Evolutionary conservation across 1,284 basidiomycete species (phyloP).

Genomic region (Mycosarcoma mackinlayi): DNA sequence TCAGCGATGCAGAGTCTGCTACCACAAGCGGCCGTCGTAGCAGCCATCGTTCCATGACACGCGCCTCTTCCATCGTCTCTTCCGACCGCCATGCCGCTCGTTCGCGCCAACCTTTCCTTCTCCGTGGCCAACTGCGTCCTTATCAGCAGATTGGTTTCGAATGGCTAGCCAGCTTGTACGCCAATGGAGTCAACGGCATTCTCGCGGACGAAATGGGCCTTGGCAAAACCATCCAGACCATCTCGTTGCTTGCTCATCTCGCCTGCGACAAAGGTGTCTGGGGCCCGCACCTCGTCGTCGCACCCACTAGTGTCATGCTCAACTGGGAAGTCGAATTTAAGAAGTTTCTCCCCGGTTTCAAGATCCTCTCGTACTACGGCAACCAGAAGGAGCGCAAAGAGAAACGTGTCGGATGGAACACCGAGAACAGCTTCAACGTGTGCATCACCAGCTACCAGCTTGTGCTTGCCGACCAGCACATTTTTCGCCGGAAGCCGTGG

Average conservation of each 20-base stretch:
- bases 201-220: slow-evolving; percentile 74
- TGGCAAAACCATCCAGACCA: slow-evolving; percentile 97
- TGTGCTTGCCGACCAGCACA: slow-evolving; percentile 86
- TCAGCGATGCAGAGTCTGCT: slow-evolving; percentile 36
- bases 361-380: slow-evolving; percentile 90
- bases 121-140: slow-evolving; percentile 87
- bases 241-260: slow-evolving; percentile 88
- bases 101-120: slow-evolving; percentile 78
- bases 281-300: slow-evolving; percentile 96
- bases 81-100: slow-evolving; percentile 32
- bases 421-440: slow-evolving; percentile 91
- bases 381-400: slow-evolving; percentile 91
- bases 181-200: slow-evolving; percentile 89
- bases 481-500: slow-evolving; percentile 95
- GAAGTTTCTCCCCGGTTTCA: slow-evolving; percentile 95
- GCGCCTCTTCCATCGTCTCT: slow-evolving; percentile 69
- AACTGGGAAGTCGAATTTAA: slow-evolving; percentile 99
- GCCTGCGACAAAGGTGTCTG: slow-evolving; percentile 94
- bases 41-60: slow-evolving; percentile 40
- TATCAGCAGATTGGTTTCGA: slow-evolving; percentile 95
- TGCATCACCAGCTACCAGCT: slow-evolving; percentile 96
- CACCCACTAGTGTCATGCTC: slow-evolving; percentile 91
- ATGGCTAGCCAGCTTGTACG: slow-evolving; percentile 91
- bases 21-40: slow-evolving; percentile 31
- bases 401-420: slow-evolving; percentile 91